phyloP scores from a whole-genome alignment of 2,329 filamentous ascomycete species.

The Xylaria sp. region DNA sequence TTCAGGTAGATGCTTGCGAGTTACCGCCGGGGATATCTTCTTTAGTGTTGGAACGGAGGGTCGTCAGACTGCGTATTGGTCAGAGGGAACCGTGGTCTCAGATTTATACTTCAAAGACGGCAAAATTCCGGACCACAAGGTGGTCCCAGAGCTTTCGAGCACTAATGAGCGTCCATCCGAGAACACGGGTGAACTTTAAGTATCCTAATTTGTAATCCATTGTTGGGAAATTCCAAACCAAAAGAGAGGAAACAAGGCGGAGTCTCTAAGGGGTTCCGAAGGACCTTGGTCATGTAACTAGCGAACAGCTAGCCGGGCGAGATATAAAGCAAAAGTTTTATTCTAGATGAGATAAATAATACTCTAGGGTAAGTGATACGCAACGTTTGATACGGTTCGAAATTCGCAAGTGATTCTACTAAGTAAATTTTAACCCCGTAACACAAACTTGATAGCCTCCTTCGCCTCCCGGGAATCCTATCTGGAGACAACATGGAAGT shows the following conservation, averaged over 20 bases:
- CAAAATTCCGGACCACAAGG: background rate
- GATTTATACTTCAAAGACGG: slow-evolving; percentile 15
- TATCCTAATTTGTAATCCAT: background rate
- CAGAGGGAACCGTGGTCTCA: slow-evolving; percentile 6
- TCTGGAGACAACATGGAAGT: no score
- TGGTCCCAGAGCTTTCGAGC: background rate
- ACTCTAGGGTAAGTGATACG: no score
- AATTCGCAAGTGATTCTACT: no score
- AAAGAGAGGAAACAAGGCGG: background rate
- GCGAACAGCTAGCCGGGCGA: no score
- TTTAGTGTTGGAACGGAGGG: slow-evolving; percentile 14
- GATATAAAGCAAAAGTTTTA: no score
- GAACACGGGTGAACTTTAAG: background rate
- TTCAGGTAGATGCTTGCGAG: slow-evolving; percentile 10
- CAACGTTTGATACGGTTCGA: no score
- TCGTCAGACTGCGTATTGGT: slow-evolving; percentile 8
- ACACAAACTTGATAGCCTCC: no score
- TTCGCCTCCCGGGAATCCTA: no score
- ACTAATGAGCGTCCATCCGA: background rate
- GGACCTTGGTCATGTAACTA: no score
- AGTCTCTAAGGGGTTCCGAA: no score
- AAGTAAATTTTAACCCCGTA: no score
- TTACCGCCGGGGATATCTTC: slow-evolving; percentile 7
- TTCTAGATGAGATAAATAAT: no score
- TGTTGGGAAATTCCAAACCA: background rate